Evolutionary conservation across 257 asterid genomes (phyloP), one percentile per base, ranked within the genome.

Genomic region (Handroanthus guayacan): DNA sequence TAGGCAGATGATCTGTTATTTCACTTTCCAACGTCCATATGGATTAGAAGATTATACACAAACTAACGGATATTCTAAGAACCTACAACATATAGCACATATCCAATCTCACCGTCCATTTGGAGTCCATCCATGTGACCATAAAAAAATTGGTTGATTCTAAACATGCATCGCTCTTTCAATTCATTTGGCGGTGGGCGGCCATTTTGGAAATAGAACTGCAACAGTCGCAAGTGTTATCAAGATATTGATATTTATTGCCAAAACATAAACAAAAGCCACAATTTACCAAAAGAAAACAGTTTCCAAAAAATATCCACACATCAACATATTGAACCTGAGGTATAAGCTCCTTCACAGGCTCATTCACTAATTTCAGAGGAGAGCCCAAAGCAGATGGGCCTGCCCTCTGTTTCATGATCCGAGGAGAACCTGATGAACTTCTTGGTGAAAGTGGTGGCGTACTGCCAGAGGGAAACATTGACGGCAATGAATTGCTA

Each of bases 361-460:
- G 93, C 74, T 95, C 99, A 79, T 83, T 90, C 85, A 89, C 84
- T 75, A 91, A 76, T 84, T 93, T 93, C 82, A 93, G 85, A 79
- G 98, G 95, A 69, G 98, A 95, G 62, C 95, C 87, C 69, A 95
- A 85, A 76, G 88, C 84, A 75, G 98, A 91, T 25, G 92, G 97
- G 57, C 93, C 97, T 48, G 91, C 86, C 89, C 97, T 89, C 36
- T 89, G 99, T 87, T 91, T 95, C 84, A 80, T 75, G 69, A 86
- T 82, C 81, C 99, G 90, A 82, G 99, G 99, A 47, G 99, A 95
- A 67, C 98, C 98, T 43, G 97, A 81, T 41, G 98, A 95, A 77
- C 97, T 93, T 85, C 99, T 93, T 14, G 99, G 99, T 60, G 99
- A 95, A 84, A 93, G 99, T 71, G 99, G 99, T 9, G 99, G 99